Conservation (phyloP, 192 early-diverging fungal species). For the Coemansia sp. region DNA sequence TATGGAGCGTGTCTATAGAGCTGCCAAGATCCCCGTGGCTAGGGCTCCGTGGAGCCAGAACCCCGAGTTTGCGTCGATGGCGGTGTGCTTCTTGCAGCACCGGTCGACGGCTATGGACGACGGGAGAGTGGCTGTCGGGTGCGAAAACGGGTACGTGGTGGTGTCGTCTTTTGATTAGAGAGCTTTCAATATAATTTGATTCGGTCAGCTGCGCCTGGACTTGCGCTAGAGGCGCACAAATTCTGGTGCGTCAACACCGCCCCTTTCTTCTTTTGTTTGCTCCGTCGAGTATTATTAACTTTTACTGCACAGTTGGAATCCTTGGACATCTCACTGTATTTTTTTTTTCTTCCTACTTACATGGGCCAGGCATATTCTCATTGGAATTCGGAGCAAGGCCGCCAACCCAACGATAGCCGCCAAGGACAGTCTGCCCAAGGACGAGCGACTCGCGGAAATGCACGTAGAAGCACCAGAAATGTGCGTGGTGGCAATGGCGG, state of each 20-base stretch:
- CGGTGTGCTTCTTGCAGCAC: constrained; percentile 11
- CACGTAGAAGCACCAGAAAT: background rate
- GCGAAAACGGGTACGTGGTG: constrained; percentile 49
- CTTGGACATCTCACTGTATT: background rate
- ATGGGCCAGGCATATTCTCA: constrained; percentile 47
- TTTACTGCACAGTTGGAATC: background rate
- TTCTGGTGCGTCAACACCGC: background rate
- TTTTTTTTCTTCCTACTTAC: background rate
- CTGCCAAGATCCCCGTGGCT: background rate
- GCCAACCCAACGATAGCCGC: background rate
- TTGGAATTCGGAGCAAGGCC: constrained; percentile 6
- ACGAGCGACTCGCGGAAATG: constrained; percentile 1
- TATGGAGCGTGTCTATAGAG: constrained; percentile 25
- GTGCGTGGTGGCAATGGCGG: constrained; percentile 4
- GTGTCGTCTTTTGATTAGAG: constrained; percentile 39
- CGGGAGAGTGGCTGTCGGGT: constrained; percentile 34
- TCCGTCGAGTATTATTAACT: background rate
- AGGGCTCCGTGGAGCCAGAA: background rate
- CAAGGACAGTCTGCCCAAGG: background rate
- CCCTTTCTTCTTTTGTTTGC: background rate
- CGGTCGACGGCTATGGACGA: constrained; percentile 42
- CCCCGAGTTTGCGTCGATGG: constrained; percentile 12
- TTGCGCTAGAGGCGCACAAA: background rate
- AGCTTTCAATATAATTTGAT: background rate
- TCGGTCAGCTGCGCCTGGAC: background rate